Base-by-base conservation (phyloP, 1,139 yeast species). In the Debaryomyces fabryi region DNA sequence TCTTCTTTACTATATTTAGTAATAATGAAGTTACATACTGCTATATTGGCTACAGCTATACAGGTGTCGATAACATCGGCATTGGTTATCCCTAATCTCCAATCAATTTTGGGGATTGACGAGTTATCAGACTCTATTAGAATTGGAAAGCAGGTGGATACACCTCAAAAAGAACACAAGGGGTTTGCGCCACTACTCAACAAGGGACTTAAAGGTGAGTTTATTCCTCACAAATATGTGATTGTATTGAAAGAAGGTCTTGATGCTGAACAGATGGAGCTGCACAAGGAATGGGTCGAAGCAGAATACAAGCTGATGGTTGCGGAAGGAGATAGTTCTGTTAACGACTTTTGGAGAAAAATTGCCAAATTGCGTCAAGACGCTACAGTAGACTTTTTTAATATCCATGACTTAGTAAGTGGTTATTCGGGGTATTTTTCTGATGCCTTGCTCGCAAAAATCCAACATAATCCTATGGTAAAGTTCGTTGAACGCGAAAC, bases 221-320 rank as follows among this genome's bases (percentile, higher is more conserved):
- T 43, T 46, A 80, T 89, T 58, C 87, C 91, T 34, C 81, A 67
- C 48, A 68, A 61, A 47, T 74, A 71, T 51, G 67, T 73, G 39
- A 63, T 72, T 42, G 72, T 73, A 21, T 68, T 70, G 49, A 66
- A 72, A 20, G 68, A 68, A 15, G 68, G 58, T 16, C 58, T 63
- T 39, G 49, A 59, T 4, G 55, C 54, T 7, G 51, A 58, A 3
- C 65, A 60, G 38, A 27, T 46, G 10, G 16, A 30, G 9, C 35
- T 27, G n/a, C 49, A 46, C 20, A 33, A 20, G 6, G 18, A 27
- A 10, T 46, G 49, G 49, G 41, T 37, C 3, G 44, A 40, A 25
- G n/a, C n/a, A 4, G 50, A 52, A 44, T 49, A 46, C 39, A 42
- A 44, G 33, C 40, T 65, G 7, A 55, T 63, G 59, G 48, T 45